Evolutionary conservation across 257 asterid genomes (phyloP).

Genomic region (Nicotiana otophora): DNA sequence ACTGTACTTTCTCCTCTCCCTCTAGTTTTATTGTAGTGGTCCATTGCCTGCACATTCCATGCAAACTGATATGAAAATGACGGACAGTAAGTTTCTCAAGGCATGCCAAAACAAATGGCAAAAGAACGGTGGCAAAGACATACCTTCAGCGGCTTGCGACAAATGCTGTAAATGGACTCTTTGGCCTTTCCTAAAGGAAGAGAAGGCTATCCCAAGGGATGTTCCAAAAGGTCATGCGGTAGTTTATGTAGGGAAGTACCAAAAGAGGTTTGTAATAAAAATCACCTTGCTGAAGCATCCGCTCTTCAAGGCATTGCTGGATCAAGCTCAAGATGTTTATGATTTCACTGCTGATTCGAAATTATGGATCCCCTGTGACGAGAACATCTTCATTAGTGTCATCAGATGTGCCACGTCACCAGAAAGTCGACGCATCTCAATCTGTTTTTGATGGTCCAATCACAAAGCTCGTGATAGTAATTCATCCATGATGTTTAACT

Average conservation of each 20-base stretch:
- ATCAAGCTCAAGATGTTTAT: conserved; percentile 71
- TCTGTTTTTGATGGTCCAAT: conserved; percentile 37
- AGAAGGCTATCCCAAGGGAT: conserved; percentile 52
- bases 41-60: conserved; percentile 11
- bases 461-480: neutral
- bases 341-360: conserved; percentile 56
- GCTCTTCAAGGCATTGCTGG: conserved; percentile 66
- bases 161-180: conserved; percentile 48
- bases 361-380: conserved; percentile 82
- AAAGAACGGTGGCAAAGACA: conserved; percentile 30
- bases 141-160: conserved; percentile 35
- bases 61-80: conserved; percentile 23
- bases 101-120: conserved; percentile 46
- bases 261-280: conserved; percentile 72
- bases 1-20: conserved; percentile 15
- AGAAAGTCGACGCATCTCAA: conserved; percentile 27
- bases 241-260: conserved; percentile 69
- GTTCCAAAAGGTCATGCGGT: conserved; percentile 91
- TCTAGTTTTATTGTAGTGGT: neutral
- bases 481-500: conserved; percentile 19
- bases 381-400: conserved; percentile 59
- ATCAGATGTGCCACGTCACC: conserved; percentile 69
- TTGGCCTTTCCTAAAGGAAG: conserved; percentile 40
- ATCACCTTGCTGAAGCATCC: conserved; percentile 65
- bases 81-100: conserved; percentile 35